phyloP scores from a whole-genome alignment of 2,329 filamentous ascomycete species.

The Ophiocordyceps camponoti-leonardi region DNA sequence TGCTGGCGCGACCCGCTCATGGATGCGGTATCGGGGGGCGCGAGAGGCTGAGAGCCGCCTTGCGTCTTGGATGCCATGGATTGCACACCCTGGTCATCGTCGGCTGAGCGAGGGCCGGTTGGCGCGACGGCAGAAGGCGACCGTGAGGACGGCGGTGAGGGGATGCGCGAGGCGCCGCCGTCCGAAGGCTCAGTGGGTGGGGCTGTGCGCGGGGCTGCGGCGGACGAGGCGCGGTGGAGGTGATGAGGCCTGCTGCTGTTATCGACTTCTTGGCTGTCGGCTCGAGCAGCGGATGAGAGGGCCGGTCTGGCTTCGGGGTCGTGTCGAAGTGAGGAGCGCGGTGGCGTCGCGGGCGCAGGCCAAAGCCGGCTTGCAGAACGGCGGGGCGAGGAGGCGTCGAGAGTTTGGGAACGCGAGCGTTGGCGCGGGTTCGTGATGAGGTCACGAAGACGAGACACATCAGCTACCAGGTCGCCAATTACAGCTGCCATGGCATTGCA shows the following conservation, averaged over 20 bases:
- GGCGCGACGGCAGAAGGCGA: constrained; percentile 23
- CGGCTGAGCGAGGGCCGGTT: constrained; percentile 17
- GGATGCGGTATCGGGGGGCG: constrained; percentile 3
- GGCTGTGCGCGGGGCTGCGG: neutral
- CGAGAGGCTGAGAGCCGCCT: constrained; percentile 5
- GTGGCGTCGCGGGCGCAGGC: neutral
- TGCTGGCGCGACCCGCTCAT: constrained; percentile 6
- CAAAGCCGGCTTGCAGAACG: constrained; percentile 2
- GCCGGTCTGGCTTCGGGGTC: neutral
- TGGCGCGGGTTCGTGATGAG: constrained; percentile 38
- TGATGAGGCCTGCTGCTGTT: no score
- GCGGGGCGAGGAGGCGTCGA: neutral
- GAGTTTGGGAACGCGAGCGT: constrained; percentile 4
- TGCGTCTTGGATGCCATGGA: constrained; percentile 29
- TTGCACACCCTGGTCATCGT: constrained; percentile 22
- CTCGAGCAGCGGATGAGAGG: neutral
- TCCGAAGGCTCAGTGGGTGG: neutral
- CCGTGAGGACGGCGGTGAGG: constrained; percentile 37
- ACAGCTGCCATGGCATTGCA: constrained; percentile 43
- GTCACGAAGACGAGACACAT: constrained; percentile 52
- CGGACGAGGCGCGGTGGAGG: neutral
- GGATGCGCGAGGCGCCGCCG: constrained; percentile 24
- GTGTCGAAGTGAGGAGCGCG: neutral
- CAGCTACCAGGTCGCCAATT: constrained; percentile 57
- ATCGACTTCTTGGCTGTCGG: neutral